Evolutionary conservation across 192 early-diverging fungal genomes (phyloP), one percentile per base, ranked within the genome.

Genomic region (Coemansia sp.): DNA sequence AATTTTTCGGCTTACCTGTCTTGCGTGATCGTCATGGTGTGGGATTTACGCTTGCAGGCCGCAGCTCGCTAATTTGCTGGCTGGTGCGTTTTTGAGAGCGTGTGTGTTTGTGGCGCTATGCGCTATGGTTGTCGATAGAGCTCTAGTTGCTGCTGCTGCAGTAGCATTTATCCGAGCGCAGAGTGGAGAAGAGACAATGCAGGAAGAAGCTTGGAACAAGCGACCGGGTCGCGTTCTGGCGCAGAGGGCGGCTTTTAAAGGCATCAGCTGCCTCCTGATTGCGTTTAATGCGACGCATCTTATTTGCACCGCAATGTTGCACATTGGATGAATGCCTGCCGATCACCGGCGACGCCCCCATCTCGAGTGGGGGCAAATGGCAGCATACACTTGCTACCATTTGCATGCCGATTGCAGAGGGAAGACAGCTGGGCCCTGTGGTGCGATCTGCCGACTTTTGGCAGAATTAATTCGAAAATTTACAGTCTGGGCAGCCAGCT

Each of bases 1-100:
- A 57, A 56, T 76, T 76, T 76, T 69, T 76, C 67, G 67, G 72
- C 31, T 71, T 71, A 71, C 69, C 69, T 64, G 49, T 71, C 69
- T 28, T 55, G 59, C 21, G 58, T 65, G 69, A 71, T 71, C 32
- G 69, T 71, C 69, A 71, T 71, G 19, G 6, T 44, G 16, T 31
- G 42, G 28, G 48, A 50, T 50, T 50, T 50, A 14, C 48, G 22
- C 14, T 12, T 50, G 48, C 25, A 50, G 16, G 27, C 14, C 28
- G 19, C 48, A 19, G 42, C 18, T 44, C n/a, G 35, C 35, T 38
- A 16, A 38, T 38, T 38, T 14, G 35, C 12, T 14, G 11, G 35
- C n/a, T 10, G 35, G n/a, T n/a, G n/a, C n/a, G n/a, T n/a, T n/a
- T n/a, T 38, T n/a, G 4, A 38, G 35, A 44, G 42, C 3, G 18